Evolutionary conservation across 2,329 filamentous ascomycete genomes (phyloP).

Genomic region (Fusarium subglutinans): DNA sequence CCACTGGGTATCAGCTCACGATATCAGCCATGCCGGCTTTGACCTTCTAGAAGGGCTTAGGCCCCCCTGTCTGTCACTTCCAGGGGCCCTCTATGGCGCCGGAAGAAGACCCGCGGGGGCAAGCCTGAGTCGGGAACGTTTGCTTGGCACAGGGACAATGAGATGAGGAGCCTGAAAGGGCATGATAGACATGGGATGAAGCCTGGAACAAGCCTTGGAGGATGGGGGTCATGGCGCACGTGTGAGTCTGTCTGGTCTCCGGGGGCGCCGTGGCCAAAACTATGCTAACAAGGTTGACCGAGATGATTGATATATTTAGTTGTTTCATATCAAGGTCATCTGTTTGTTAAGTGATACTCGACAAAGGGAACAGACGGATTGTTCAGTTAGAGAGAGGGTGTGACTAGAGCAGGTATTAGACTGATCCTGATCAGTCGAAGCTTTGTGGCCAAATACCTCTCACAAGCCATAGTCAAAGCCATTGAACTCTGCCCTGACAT

Average conservation of each 20-base stretch:
- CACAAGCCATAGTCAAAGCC: background rate
- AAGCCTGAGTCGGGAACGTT: constrained; percentile 30
- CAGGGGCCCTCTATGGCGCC: constrained; percentile 32
- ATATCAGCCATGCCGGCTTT: constrained; percentile 27
- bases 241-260: constrained; percentile 29
- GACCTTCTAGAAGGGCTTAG: constrained; percentile 39
- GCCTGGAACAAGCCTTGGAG: background rate
- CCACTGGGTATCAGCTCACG: constrained; percentile 17
- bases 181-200: constrained; percentile 26
- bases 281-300: constrained; percentile 22
- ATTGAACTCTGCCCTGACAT: background rate
- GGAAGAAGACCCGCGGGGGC: constrained; percentile 36
- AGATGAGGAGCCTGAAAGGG: constrained; percentile 1
- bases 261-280: constrained; percentile 3
- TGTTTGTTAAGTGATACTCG: background rate
- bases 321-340: constrained; percentile 13
- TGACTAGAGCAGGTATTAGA: background rate
- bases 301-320: background rate
- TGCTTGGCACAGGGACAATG: constrained; percentile 15
- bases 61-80: constrained; percentile 27
- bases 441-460: background rate
- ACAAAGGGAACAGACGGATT: background rate
- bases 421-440: background rate
- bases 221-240: constrained; percentile 31
- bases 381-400: background rate